Base-by-base conservation (phyloP, 208 protist species). In the Leishmania turanica region DNA sequence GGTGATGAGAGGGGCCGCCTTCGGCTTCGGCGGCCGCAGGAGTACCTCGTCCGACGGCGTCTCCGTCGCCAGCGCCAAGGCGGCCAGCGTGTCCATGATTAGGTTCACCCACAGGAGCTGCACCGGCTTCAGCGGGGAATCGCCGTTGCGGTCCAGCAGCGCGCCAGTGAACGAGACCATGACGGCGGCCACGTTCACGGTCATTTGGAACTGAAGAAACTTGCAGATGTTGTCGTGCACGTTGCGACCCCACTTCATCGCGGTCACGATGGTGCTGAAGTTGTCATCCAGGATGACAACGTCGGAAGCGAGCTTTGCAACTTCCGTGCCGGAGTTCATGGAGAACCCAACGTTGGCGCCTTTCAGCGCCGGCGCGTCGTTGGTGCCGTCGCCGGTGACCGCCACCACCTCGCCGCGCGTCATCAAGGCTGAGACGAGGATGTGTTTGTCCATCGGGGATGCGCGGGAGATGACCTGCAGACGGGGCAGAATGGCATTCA, bases 301-400 rank as follows among this genome's bases (percentile, higher is more conserved):
- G 88, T 99, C 98, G 1, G 94, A 96, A 17, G 98, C 96, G 8
- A 97, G 89, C 82, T 99, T 99, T 4, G 99, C 97, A 13, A 99
- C 97, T 77, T 98, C 93, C 64, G 92, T 98, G 37, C 95, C 96
- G 53, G 86, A 93, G 87, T 98, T 98, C 98, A 99, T 91, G 3
- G 97, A 97, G 69, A 99, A 93, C 64, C 99, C 99, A 1, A 99
- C 99, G 86, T 99, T 93, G 47, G 98, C 97, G 73, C 99, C 88
- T 88, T 99, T 99, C 27, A 99, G 91, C 54, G 99, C 99, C 54
- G 98, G 99, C 7, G 99, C 99, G 87, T 99, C 96, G 90, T 98
- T 98, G 45, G 94, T 98, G 75, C 96, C 96, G 85, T 98, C 96
- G 66, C 96, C 96, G 37, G 90, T 99, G 49, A 99, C 97, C 19